Conservation (phyloP, 768 basidiomycete genomes). For the Lactarius sp. region DNA sequence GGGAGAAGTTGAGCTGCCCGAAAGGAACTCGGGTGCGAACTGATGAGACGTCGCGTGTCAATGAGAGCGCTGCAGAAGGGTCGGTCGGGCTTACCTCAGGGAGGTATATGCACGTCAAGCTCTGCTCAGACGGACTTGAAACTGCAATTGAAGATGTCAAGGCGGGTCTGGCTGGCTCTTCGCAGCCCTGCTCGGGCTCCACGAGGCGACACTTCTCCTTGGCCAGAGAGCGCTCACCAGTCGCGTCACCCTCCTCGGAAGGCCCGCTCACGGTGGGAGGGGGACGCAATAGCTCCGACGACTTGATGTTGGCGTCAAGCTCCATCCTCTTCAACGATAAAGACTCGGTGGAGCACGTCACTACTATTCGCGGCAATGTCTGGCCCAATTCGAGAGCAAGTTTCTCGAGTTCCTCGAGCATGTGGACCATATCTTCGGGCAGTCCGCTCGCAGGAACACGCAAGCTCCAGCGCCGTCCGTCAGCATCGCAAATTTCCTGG, state of each 20-base stretch:
- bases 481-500: slow-evolving; percentile 24
- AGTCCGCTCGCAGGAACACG: slow-evolving; percentile 24
- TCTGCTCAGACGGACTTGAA: slow-evolving; percentile 14
- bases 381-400: slow-evolving; percentile 21
- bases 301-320: background rate
- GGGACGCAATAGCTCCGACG: slow-evolving; percentile 9
- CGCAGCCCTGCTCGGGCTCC: background rate
- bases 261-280: background rate
- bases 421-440: slow-evolving; percentile 22
- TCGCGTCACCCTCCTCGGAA: background rate
- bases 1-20: slow-evolving; percentile 22
- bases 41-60: background rate
- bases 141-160: background rate
- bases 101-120: slow-evolving; percentile 22
- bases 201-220: slow-evolving; percentile 9
- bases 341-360: slow-evolving; percentile 22
- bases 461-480: slow-evolving; percentile 25
- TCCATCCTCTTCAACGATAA: background rate
- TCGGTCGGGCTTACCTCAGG: slow-evolving; percentile 6
- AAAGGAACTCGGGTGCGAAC: slow-evolving; percentile 23
- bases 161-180: background rate
- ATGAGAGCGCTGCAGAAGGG: background rate
- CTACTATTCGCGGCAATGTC: slow-evolving; percentile 21
- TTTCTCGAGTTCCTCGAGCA: slow-evolving; percentile 24
- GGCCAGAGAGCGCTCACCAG: background rate